Base-by-base conservation (phyloP, 2,329 filamentous ascomycete genomes). In the Fusarium circinatum region DNA sequence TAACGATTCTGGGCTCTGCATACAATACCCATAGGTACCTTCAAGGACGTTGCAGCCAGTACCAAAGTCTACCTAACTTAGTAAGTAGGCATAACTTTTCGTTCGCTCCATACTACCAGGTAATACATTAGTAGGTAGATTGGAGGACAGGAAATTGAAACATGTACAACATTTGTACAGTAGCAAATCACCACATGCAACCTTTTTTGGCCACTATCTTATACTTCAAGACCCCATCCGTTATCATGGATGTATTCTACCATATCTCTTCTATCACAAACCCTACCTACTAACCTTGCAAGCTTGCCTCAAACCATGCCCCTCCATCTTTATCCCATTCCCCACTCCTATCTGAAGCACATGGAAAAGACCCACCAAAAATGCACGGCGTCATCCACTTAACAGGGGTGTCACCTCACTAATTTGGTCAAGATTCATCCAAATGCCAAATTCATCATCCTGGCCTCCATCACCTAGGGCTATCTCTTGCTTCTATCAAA, bases 391-490 rank as follows among this genome's bases (percentile, higher is more conserved):
- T 75, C 74, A 74, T 78, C 62, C 74, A 68, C 70, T 62, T 65
- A 45, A 56, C 68, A 68, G 55, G 65, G 65, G 66, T 34, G 67
- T 36, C 32, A n/a, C 26, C 47, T 62, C 62, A 69, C 60, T 71
- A 74, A 73, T 59, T 60, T 54, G 59, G 70, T 65, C 62, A 60
- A 69, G 68, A 39, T 38, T 36, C 51, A 59, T 69, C 34, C 68
- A 56, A 74, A 62, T 65, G 69, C 66, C 62, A 72, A 76, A 77
- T 68, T 67, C 69, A 65, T 71, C 69, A 69, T 58, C 51, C 65
- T 56, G 63, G 51, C 56, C 48, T 63, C 55, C 17, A 48, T 65
- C 39, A n/a, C 26, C 51, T 30, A 65, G 47, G 47, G 39, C 22
- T 49, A 34, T 36, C 15, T 58, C 48, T 64, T 49, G 26, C 48